phyloP scores from a whole-genome alignment of 345 rosid genomes.

The Rubroshorea leprosula region DNA sequence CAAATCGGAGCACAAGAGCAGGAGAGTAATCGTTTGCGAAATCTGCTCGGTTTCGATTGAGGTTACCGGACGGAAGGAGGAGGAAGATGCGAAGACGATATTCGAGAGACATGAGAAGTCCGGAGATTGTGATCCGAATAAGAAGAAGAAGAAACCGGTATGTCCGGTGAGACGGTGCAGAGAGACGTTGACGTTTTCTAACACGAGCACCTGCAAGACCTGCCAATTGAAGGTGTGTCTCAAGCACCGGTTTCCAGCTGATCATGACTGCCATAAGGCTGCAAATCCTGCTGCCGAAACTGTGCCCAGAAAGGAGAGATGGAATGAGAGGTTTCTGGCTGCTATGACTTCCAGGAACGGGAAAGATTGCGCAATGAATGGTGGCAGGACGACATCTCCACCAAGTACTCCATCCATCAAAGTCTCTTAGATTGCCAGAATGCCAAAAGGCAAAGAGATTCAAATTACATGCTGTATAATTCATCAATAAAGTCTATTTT shows the following conservation, averaged over 20 bases:
- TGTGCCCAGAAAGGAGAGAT: slow-evolving; percentile 9
- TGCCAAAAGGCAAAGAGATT: neutral
- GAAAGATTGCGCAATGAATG: slow-evolving; percentile 37
- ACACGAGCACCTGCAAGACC: slow-evolving; percentile 60
- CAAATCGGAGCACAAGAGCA: slow-evolving; percentile 45
- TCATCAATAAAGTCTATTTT: neutral
- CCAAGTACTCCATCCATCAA: slow-evolving; percentile 26
- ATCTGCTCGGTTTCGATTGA: slow-evolving; percentile 63
- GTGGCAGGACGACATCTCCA: slow-evolving; percentile 18
- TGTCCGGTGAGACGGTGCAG: slow-evolving; percentile 67
- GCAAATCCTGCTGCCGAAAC: slow-evolving; percentile 5
- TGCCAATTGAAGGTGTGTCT: slow-evolving; percentile 67
- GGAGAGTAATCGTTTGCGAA: slow-evolving; percentile 63
- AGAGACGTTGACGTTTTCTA: slow-evolving; percentile 61
- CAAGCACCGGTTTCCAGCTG: slow-evolving; percentile 70
- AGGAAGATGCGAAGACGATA: slow-evolving; percentile 34
- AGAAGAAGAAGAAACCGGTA: slow-evolving; percentile 52
- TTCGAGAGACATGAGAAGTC: slow-evolving; percentile 54
- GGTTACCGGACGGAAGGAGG: slow-evolving; percentile 43
- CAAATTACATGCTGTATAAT: too few species aligned
- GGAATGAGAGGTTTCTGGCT: slow-evolving; percentile 53
- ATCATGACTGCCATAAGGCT: slow-evolving; percentile 47
- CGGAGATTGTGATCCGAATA: slow-evolving; percentile 57
- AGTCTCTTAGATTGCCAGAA: slow-evolving; percentile 24
- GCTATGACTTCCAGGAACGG: slow-evolving; percentile 46